Base-by-base conservation (phyloP, 345 rosid species). In the Salix udensis region DNA sequence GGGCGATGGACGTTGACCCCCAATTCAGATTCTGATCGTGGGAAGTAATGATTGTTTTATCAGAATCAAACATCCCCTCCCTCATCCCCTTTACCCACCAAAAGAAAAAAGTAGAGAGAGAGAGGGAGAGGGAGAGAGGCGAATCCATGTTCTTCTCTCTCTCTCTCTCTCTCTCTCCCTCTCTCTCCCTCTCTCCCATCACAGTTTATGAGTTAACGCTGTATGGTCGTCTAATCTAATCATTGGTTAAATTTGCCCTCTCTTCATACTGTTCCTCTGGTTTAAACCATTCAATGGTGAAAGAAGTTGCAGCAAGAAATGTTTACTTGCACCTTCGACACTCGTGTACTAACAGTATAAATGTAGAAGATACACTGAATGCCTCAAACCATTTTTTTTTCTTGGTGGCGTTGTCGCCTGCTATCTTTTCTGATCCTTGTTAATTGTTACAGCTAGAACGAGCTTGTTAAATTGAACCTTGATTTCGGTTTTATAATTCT, bases 1-100 rank as follows among this genome's bases (percentile, higher is more conserved):
- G 98, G 99, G 94, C 99, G 14, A 93, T 96, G 99, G 98, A 96
- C 44, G 99, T 86, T 18, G 97, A 93, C 67, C 97, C 97, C 0
- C 89, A 82, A 52, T 96, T 90, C 91, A 92, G 97, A 90, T 96
- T 96, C 92, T 92, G 87, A 84, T 77, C 23, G 24, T 18, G n/a
- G 73, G 15, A 42, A 21, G 70, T 39, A 40, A 6, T 18, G 4
- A 30, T 61, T 18, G n/a, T 23, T 31, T 6, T 7, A 14, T 1
- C 19, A 36, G 24, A 55, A 40, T 40, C 44, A 40, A 40, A 40
- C 44, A 40, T 7, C 44, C 44, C 11, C 44, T 1, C 44, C 44
- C 44, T 10, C 11, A 7, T 58, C 30, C 68, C 50, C 13, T 34
- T 36, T 16, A n/a, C 31, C 58, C 16, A 7, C 5, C 19, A 36